A percentile compares a stretch with the other conserved stretches of the same genome.
Conservation (phyloP, 2,329 filamentous ascomycete genomes). For the Aspergillus thermomutatus region DNA sequence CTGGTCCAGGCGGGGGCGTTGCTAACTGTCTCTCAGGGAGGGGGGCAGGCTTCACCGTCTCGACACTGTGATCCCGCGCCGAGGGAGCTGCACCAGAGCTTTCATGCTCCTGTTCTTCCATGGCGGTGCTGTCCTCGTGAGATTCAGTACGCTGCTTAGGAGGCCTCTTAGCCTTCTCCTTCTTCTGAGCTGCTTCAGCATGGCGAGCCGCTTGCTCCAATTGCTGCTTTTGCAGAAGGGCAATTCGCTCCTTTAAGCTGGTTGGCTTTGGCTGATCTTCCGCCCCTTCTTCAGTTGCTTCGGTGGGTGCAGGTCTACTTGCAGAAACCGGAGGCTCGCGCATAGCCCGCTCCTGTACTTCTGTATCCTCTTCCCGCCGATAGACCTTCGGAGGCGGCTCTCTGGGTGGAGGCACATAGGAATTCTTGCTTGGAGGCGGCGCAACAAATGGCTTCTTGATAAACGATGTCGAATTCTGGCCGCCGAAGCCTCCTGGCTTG, state of each 20-base stretch:
- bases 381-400: conserved; percentile 76
- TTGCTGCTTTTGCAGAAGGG: conserved; percentile 89
- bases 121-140: conserved; percentile 21
- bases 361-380: conserved; percentile 79
- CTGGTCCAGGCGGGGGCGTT: conserved; percentile 44
- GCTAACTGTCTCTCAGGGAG: conserved; percentile 34
- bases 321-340: conserved; percentile 35
- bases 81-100: conserved; percentile 31
- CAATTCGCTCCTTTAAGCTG: conserved; percentile 92
- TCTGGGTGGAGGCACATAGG: conserved; percentile 73
- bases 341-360: conserved; percentile 31
- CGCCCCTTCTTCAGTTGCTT: conserved; percentile 51
- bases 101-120: conserved; percentile 27
- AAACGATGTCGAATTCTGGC: conserved; percentile 62
- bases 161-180: conserved; percentile 81
- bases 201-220: conserved; percentile 81
- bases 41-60: conserved; percentile 29
- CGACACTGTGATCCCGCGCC: conserved; percentile 34
- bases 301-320: conserved; percentile 29
- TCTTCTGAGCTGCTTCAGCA: conserved; percentile 72
- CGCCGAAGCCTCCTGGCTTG: conserved; percentile 66
- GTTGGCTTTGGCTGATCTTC: conserved; percentile 88
- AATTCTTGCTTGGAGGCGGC: conserved; percentile 86
- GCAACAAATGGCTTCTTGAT: conserved; percentile 97
- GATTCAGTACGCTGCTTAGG: conserved; percentile 62